Base-by-base conservation (phyloP, 257 asterid genomes). In the Phtheirospermum japonicum region DNA sequence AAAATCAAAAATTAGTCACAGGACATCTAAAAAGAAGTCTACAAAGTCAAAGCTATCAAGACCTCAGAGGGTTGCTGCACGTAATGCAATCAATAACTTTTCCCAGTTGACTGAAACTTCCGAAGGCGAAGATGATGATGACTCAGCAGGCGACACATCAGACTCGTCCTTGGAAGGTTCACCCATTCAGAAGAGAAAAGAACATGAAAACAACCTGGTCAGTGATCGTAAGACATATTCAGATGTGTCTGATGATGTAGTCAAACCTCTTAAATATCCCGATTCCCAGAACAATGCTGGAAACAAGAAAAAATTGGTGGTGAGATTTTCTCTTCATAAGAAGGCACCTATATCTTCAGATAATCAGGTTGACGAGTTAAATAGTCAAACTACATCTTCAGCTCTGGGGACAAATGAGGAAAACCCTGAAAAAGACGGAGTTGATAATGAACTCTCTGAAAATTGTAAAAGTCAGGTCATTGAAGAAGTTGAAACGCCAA, bases 61-160 rank as follows among this genome's bases (percentile, higher is more conserved):
- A 79, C 80, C 97, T 67, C 94, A 82, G 68, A 82, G 97, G 69
- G 74, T 74, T 71, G 90, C 93, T 8, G 86, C 85, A 49, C 89
- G 81, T 34, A 79, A 78, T 76, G 95, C 90, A n/a, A 64, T 73
- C 73, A 77, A 70, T 75, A 80, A 57, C 61, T 85, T 81, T 46
- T 72, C 80, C 52, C 82, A 78, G 67, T 63, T 73, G 52, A 61
- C 78, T 17, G 94, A 84, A 79, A 63, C 73, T 59, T 86, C 95
- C 63, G 77, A 85, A 39, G 87, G 81, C 51, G 93, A 75, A 54
- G 84, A 72, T 58, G 91, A 78, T 59, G 84, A 79, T 62, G 72
- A 54, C 63, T 80, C 82, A 34, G 82, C 68, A 60, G 66, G 71
- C 52, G 84, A 77, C 73, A 80, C 92, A 40, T 81, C 77, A 20